A percentile compares a stretch with the other conserved stretches of the same genome.
phyloP scores from a whole-genome alignment of 1,139 yeast species.

The Geotrichum macrosporum region DNA sequence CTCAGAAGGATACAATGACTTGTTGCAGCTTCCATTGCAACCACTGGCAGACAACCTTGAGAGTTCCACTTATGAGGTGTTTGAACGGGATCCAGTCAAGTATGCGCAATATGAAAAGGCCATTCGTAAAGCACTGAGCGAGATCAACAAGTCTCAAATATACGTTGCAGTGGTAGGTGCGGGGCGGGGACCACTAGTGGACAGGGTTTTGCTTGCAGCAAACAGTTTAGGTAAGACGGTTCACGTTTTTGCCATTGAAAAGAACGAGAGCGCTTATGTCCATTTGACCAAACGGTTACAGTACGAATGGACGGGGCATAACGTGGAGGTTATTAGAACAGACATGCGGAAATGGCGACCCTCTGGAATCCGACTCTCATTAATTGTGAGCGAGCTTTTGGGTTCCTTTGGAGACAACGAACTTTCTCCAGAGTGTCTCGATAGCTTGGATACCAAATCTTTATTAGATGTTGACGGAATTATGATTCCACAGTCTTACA shows the following conservation, averaged over 20 bases:
- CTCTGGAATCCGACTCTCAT: slow-evolving; percentile 42
- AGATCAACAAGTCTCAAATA: slow-evolving; percentile 30
- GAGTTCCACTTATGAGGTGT: slow-evolving; percentile 56
- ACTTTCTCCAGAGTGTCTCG: slow-evolving; percentile 72
- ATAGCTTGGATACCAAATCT: slow-evolving; percentile 33
- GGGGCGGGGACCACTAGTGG: slow-evolving; percentile 78
- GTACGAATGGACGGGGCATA: slow-evolving; percentile 42
- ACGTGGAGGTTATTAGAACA: slow-evolving; percentile 43
- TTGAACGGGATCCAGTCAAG: slow-evolving; percentile 65
- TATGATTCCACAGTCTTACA: slow-evolving; percentile 59
- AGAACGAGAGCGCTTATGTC: slow-evolving; percentile 59
- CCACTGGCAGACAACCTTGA: slow-evolving; percentile 60
- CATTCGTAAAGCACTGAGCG: slow-evolving; percentile 53
- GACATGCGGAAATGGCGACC: slow-evolving; percentile 56
- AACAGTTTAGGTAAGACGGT: slow-evolving; percentile 36
- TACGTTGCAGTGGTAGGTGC: slow-evolving; percentile 71
- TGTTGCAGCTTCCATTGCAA: slow-evolving; percentile 58
- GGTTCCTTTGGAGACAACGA: slow-evolving; percentile 95
- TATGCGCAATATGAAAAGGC: slow-evolving; percentile 67
- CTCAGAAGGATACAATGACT: slow-evolving; percentile 41
- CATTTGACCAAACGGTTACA: slow-evolving; percentile 33
- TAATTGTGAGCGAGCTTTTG: slow-evolving; percentile 68
- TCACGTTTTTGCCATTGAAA: slow-evolving; percentile 59
- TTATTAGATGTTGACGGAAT: slow-evolving; percentile 38
- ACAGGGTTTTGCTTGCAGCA: slow-evolving; percentile 47